Evolutionary conservation across 2,329 filamentous ascomycete species (phyloP), one percentile per base, ranked within the genome.

Genomic region (Epicoccum nigrum): DNA sequence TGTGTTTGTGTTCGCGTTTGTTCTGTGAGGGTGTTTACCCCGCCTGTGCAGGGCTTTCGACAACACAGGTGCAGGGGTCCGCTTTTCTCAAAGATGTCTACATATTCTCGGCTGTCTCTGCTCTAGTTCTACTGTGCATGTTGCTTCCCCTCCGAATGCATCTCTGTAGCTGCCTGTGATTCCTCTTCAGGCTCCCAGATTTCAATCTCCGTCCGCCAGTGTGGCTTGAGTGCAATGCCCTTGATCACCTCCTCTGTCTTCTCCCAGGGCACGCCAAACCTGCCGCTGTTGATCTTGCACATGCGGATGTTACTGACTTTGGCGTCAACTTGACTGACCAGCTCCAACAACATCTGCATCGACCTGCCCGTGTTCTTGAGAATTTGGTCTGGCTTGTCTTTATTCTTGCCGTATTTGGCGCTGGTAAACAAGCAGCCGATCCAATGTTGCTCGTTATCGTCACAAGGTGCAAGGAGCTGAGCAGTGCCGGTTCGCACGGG

Each of bases 391-490:
- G 72, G 70, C 0, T 71, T 51, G 48, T 80, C 79, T 20, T 74
- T 77, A 5, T 54, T 64, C 33, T 65, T 71, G 0, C 83, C 83
- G 51, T 77, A 81, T 2, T 69, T 68, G 2, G 68, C 63, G 2
- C 81, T 83, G 0, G 83, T 86, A 56, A 86, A 86, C 0, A 86
- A 66, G 56, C 83, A 86, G 0, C 81, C 79, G 20, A 86, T 77
- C 77, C 80, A 86, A 47, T 83, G 81, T 11, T 68, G 66, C 17
- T 41, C 45, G 4, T 47, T 59, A 1, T 66, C 71, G 4, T 76
- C 62, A 27, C 76, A 74, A 0, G 82, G 82, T 4, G 79, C 75
- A 20, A 86, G 85, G 2, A 86, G 67, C 1, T 83, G 72, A 2
- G 79, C 75, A 0, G 78, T 82, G 1, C 81, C 82, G 0, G 71